These are phyloP conservation scores for Fusarium dlaminii DNA, from an alignment of 2,329 filamentous ascomycete species.

Conservation along the genomic window DNA sequence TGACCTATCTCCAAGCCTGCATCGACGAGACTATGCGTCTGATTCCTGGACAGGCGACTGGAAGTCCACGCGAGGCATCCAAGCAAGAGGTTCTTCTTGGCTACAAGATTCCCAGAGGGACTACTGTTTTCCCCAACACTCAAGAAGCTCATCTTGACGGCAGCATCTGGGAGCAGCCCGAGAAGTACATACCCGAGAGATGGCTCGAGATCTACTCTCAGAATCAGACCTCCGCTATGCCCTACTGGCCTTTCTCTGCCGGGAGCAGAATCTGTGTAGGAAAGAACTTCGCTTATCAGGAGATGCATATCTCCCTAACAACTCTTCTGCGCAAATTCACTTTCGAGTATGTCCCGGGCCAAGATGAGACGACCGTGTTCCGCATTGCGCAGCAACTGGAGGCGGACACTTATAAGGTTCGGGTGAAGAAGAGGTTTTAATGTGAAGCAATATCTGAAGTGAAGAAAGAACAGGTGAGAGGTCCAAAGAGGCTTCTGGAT, in stretches of 20 bases:
- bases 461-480: background rate
- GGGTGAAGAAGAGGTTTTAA: background rate
- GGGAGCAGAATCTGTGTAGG: background rate
- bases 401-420: background rate
- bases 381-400: background rate
- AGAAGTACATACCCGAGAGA: background rate
- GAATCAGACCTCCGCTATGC: background rate
- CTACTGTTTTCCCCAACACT: background rate
- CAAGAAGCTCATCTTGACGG: background rate
- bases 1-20: background rate
- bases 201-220: background rate
- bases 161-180: background rate
- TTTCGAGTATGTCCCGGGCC: background rate
- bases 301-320: conserved; percentile 1
- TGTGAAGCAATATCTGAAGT: too few relatives aligned
- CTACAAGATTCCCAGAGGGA: background rate
- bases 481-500: background rate
- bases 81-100: background rate
- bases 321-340: background rate
- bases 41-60: background rate
- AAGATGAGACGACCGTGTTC: background rate
- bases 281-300: background rate
- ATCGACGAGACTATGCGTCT: conserved; percentile 4
- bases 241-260: background rate
- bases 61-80: background rate